These are phyloP conservation scores for Suhomyces bokatorum DNA, from an alignment of 1,139 yeast genomes.

Conservation along the genomic window DNA sequence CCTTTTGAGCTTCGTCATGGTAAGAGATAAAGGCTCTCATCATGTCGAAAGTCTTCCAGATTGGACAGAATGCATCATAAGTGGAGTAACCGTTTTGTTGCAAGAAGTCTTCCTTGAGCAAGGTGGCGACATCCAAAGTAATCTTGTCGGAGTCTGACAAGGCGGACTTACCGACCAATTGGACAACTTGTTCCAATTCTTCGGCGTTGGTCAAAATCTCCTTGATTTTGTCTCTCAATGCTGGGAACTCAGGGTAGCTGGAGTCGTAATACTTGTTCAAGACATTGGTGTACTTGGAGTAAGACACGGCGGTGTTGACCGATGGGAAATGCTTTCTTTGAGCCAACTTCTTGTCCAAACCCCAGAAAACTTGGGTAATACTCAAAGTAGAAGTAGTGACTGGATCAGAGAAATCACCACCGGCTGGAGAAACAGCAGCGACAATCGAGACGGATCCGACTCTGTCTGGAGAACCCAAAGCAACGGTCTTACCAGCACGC, in stretches of 20 bases:
- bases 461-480: constrained; percentile 96
- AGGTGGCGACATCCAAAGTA: constrained; percentile 85
- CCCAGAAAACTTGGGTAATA: constrained; percentile 99
- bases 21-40: constrained; percentile 91
- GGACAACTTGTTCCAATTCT: constrained; percentile 98
- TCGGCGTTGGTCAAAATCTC: constrained; percentile 96
- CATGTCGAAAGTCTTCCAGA: constrained; percentile 98
- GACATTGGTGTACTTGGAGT: constrained; percentile 91
- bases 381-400: constrained; percentile 97
- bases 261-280: constrained; percentile 82
- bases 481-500: constrained; percentile 97
- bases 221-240: constrained; percentile 83
- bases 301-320: constrained; percentile 91
- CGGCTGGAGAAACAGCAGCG: constrained; percentile 99
- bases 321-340: constrained; percentile 99
- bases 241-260: constrained; percentile 89
- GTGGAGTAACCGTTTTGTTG: constrained; percentile 99
- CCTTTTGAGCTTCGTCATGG: constrained; percentile 97
- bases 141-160: constrained; percentile 95
- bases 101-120: constrained; percentile 95
- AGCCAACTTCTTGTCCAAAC: constrained; percentile 96
- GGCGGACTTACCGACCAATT: constrained; percentile 97
- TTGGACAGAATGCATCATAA: constrained; percentile 98
- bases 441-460: constrained; percentile 96
- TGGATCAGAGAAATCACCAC: constrained; percentile 99